phyloP scores from a whole-genome alignment of 2,329 filamentous ascomycete species.

The Penicillium expansum region DNA sequence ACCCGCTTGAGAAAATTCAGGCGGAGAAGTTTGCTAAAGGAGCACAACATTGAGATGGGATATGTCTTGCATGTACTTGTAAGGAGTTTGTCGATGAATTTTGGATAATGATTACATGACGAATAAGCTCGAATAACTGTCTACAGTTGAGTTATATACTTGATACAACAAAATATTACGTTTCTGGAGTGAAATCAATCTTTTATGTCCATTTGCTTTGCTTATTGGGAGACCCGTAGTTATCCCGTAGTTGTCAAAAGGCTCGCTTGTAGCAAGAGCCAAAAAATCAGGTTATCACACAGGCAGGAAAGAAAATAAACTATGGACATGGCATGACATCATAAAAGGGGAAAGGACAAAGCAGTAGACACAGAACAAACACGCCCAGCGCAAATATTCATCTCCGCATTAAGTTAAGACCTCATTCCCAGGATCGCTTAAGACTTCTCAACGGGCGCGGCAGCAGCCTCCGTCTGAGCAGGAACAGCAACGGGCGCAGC shows the following conservation, averaged over 20 bases:
- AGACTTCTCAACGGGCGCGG: conserved; percentile 31
- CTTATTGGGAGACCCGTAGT: not conserved
- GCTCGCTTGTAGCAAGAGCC: not conserved
- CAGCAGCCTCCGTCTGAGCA: conserved; percentile 21
- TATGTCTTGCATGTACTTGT: not conserved
- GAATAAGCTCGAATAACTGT: not conserved
- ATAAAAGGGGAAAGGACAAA: not conserved
- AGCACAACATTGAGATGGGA: not conserved
- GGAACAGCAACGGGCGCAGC: conserved; percentile 17
- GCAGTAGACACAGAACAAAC: conserved; percentile 8
- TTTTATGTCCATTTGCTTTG: not conserved
- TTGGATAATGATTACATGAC: conserved; percentile 8
- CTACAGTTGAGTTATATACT: not conserved
- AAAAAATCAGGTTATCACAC: not conserved
- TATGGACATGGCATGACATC: conserved; percentile 8
- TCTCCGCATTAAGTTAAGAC: not conserved
- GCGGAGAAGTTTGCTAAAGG: conserved; percentile 33
- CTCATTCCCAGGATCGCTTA: conserved; percentile 8
- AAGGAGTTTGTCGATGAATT: not conserved
- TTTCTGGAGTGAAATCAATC: not conserved
- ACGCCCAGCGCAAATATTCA: conserved; percentile 10
- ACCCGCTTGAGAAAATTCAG: conserved; percentile 40
- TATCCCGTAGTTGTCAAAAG: not conserved
- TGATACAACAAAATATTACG: not conserved
- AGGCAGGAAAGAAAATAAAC: conserved; percentile 1